A percentile compares a stretch with the other conserved stretches of the same genome.
Conservation (phyloP, 2,329 filamentous ascomycete genomes). For the Aspergillus udagawae region DNA sequence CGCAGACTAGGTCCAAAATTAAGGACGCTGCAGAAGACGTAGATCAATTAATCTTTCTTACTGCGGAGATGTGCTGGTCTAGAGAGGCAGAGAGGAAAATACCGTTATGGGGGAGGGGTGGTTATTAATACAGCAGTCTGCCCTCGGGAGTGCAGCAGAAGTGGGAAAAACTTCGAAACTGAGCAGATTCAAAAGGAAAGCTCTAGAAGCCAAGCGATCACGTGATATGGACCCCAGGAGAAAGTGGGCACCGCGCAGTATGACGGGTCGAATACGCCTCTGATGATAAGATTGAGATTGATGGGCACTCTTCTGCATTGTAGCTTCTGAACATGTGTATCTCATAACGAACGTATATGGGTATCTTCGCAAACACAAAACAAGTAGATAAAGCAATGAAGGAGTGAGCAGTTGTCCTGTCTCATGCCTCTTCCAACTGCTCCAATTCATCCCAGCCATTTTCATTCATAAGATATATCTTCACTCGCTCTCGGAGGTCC, state of each 20-base stretch:
- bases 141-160: constrained; percentile 9
- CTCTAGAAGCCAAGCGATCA: constrained; percentile 33
- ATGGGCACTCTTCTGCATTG: background rate
- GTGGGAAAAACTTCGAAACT: constrained; percentile 11
- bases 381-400: constrained; percentile 7
- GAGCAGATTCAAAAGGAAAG: constrained; percentile 30
- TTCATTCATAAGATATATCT: constrained; percentile 66
- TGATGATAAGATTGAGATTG: background rate
- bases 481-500: constrained; percentile 69
- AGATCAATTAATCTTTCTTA: constrained; percentile 17
- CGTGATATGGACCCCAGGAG: constrained; percentile 12
- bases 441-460: constrained; percentile 86
- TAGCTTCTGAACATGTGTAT: background rate
- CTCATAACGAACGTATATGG: constrained; percentile 16
- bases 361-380: constrained; percentile 17
- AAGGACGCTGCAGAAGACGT: constrained; percentile 15
- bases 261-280: background rate
- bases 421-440: constrained; percentile 42
- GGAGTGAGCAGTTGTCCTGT: constrained; percentile 8
- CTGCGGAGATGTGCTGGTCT: constrained; percentile 6
- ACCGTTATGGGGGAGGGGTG: constrained; percentile 9
- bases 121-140: constrained; percentile 12
- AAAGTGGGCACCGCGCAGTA: background rate
- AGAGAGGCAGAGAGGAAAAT: constrained; percentile 10
- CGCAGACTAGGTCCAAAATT: constrained; percentile 2